Base-by-base conservation (phyloP, 768 basidiomycete species). In the Mycena rebaudengoi region DNA sequence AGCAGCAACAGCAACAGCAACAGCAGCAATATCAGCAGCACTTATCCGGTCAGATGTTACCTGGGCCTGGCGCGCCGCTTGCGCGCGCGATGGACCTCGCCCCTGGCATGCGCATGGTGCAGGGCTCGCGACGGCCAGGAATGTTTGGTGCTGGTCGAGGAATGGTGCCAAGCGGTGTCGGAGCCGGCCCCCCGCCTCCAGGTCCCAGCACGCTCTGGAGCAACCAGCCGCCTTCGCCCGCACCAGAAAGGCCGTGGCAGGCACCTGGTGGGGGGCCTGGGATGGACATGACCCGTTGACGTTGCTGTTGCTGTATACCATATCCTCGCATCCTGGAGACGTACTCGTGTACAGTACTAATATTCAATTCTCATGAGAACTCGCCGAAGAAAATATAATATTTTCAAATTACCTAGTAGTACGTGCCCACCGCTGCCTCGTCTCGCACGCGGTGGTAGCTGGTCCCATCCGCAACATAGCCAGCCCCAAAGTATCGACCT, bases 101-200 rank as follows among this genome's bases (percentile, higher is more conserved):
- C 37, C 82, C 80, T n/a, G 79, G 78, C 16, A 81, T 83, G 76
- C 81, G 87, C 18, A 77, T 83, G 68, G 87, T 82, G 13, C 82
- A 82, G 8, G 84, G 82, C 67, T 80, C 77, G 14, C 81, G 88
- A 64, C 80, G 89, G 68, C 77, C 87, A 12, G 85, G 83, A 48
- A 89, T 89, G 76, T 89, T 89, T 71, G 85, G 85, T 25, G 75
- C 71, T 28, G 79, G 76, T n/a, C 79, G 78, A 55, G 74, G 80
- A 55, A 54, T 74, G 60, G 68, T 79, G 62, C 71, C 71, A 70
- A 32, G 73, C 61, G 66, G 79, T 71, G 35, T 73, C 71, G 63
- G 76, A 65, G 10, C 73, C 70, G 64, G 73, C 64, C 79, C 76
- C 30, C 73, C 78, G 1, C 75, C 78, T 8, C 72, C 75, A 14